These are phyloP conservation scores for Lomentospora prolificans DNA, from an alignment of 2,329 filamentous ascomycete genomes.

Conservation along the genomic window DNA sequence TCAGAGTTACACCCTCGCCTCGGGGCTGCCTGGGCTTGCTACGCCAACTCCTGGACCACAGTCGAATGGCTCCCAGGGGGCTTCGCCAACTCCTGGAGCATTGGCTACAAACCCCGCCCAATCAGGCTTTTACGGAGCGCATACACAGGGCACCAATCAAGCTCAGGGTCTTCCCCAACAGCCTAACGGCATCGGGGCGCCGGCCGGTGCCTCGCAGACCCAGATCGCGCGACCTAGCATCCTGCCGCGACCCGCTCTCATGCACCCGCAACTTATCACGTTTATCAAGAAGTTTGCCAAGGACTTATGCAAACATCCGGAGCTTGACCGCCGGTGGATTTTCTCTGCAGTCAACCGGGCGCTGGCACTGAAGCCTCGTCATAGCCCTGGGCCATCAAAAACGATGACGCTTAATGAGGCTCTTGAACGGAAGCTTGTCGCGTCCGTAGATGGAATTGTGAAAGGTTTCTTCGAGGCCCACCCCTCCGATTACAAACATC, in stretches of 20 bases:
- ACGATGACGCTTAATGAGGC: background rate
- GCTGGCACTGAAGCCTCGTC: slow-evolving; percentile 32
- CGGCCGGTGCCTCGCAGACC: background rate
- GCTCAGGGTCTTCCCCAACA: slow-evolving; percentile 9
- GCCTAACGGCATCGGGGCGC: background rate
- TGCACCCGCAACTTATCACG: slow-evolving; percentile 3
- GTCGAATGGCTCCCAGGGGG: background rate
- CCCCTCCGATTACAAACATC: background rate
- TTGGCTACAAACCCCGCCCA: background rate
- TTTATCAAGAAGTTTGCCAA: background rate
- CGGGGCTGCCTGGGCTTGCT: background rate
- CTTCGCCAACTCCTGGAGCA: background rate
- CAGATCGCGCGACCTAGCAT: background rate
- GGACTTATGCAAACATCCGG: slow-evolving; percentile 1
- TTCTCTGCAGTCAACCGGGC: slow-evolving; percentile 44
- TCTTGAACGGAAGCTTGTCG: slow-evolving; percentile 1
- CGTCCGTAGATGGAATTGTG: background rate
- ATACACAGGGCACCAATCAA: background rate
- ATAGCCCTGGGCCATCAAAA: slow-evolving; percentile 16
- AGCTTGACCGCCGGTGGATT: slow-evolving; percentile 15
- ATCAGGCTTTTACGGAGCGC: slow-evolving; percentile 1
- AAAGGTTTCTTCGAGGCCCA: background rate
- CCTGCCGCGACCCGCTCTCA: slow-evolving; percentile 6
- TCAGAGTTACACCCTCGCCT: background rate
- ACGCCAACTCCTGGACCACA: background rate